Conservation (phyloP, 2,329 filamentous ascomycete genomes). For the Microsporum ferrugineum region DNA sequence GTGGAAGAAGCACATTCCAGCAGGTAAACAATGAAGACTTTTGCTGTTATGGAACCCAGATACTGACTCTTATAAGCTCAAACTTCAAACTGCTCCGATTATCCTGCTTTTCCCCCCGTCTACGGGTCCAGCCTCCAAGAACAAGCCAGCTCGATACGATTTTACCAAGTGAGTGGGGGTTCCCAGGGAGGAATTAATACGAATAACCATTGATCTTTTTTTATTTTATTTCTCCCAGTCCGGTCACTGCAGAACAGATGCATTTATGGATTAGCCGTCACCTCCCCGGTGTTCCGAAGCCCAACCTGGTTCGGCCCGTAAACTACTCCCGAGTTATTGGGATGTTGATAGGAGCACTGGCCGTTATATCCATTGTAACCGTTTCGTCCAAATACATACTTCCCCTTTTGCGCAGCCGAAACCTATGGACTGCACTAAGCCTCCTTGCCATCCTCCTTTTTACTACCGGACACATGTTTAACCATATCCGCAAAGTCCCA, state of each 20-base stretch:
- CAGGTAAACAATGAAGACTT: constrained; percentile 46
- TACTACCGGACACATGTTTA: constrained; percentile 98
- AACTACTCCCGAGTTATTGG: constrained; percentile 71
- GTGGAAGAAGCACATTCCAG: constrained; percentile 76
- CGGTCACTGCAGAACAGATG: constrained; percentile 63
- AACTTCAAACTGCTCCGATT: constrained; percentile 87
- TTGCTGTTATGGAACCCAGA: background rate
- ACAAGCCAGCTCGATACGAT: constrained; percentile 67
- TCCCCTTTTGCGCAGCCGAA: constrained; percentile 77
- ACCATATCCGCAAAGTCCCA: constrained; percentile 90
- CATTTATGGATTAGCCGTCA: constrained; percentile 69
- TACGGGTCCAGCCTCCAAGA: constrained; percentile 47
- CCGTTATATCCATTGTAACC: constrained; percentile 54
- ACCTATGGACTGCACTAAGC: constrained; percentile 83
- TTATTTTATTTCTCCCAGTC: constrained; percentile 36
- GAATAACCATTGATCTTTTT: background rate
- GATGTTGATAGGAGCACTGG: constrained; percentile 57
- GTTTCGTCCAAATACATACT: constrained; percentile 68
- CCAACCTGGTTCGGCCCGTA: constrained; percentile 67
- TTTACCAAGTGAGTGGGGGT: constrained; percentile 60
- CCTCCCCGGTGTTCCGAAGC: constrained; percentile 66
- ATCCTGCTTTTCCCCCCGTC: constrained; percentile 81
- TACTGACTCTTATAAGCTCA: constrained; percentile 48
- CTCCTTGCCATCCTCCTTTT: constrained; percentile 84
- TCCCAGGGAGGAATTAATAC: background rate